Conservation (phyloP, 139 green algal genomes). For the Nannochloris sp. region DNA sequence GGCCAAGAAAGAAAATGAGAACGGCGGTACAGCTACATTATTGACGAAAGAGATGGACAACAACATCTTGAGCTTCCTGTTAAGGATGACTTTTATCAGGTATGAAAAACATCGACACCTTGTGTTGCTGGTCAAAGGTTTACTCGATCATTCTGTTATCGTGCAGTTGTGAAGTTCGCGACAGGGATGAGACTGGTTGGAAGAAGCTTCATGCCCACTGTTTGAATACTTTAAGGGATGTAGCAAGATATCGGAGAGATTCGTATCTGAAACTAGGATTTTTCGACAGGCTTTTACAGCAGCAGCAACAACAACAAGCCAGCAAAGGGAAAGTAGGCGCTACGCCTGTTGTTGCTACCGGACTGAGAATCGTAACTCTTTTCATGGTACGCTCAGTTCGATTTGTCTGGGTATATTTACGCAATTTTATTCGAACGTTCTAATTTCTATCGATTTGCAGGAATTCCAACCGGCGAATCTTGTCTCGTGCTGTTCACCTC, state of each 20-base stretch:
- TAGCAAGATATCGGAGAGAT: constrained; percentile 41
- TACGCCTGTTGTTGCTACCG: constrained; percentile 28
- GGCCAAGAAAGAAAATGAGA: background rate
- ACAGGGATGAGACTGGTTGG: constrained; percentile 44
- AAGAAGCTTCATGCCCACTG: constrained; percentile 37
- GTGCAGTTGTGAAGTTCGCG: constrained; percentile 17
- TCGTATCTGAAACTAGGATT: constrained; percentile 61
- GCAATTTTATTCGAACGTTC: background rate
- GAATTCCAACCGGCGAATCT: constrained; percentile 24
- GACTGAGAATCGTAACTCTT: background rate
- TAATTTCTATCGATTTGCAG: constrained; percentile 5
- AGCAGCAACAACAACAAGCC: constrained; percentile 18
- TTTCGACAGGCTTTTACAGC: constrained; percentile 59
- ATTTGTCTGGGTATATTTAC: background rate
- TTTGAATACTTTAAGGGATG: constrained; percentile 27
- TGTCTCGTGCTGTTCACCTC: constrained; percentile 11
- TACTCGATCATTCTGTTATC: background rate
- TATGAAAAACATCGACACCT: constrained; percentile 7
- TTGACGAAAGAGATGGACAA: constrained; percentile 58
- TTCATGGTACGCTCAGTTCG: background rate
- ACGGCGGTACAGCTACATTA: constrained; percentile 36
- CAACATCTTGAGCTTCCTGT: constrained; percentile 82
- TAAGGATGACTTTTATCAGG: constrained; percentile 70
- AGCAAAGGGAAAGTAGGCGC: constrained; percentile 14
- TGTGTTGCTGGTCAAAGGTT: background rate